These are phyloP conservation scores for Coemansia sp. DNA, from an alignment of 192 early-diverging fungal genomes.

Conservation along the genomic window DNA sequence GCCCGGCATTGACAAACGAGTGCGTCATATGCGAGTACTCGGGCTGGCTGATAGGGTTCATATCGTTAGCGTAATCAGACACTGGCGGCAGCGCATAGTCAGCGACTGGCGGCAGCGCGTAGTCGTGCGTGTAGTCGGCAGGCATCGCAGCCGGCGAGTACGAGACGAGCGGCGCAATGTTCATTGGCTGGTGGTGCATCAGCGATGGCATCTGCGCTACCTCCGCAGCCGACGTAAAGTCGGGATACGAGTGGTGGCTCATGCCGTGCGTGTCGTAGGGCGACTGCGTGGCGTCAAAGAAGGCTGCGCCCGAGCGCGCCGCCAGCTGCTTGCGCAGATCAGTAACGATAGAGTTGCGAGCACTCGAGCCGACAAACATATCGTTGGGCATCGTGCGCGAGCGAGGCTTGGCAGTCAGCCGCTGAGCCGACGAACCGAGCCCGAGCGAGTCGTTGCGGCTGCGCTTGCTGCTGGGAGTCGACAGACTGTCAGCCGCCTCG, in stretches of 20 bases:
- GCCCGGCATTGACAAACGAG: slow-evolving; percentile 29
- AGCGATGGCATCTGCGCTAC: slow-evolving; percentile 21
- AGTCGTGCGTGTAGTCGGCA: slow-evolving; percentile 15
- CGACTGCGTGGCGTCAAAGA: slow-evolving; percentile 20
- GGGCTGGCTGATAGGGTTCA: slow-evolving; percentile 10
- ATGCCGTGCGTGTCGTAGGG: slow-evolving; percentile 29
- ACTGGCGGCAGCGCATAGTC: slow-evolving; percentile 22
- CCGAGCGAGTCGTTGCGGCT: slow-evolving; percentile 8
- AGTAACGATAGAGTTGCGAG: slow-evolving; percentile 19
- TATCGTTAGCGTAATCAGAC: slow-evolving; percentile 9
- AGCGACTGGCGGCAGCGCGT: slow-evolving; percentile 17
- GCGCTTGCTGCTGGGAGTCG: slow-evolving; percentile 17
- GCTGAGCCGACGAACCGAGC: slow-evolving; percentile 10
- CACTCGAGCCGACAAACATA: slow-evolving; percentile 18
- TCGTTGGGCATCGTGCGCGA: slow-evolving; percentile 41
- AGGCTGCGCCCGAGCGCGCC: slow-evolving; percentile 23
- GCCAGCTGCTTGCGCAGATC: slow-evolving; percentile 49
- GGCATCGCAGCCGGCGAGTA: slow-evolving; percentile 6
- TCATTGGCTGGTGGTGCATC: slow-evolving; percentile 13
- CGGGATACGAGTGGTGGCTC: slow-evolving; percentile 25
- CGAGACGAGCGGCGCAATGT: slow-evolving; percentile 13
- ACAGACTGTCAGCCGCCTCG: neutral
- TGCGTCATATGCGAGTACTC: slow-evolving; percentile 20
- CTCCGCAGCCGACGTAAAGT: neutral
- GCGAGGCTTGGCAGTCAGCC: slow-evolving; percentile 29